Conservation (phyloP, 2,329 filamentous ascomycete species). For the Orbilia blumenaviensis region DNA sequence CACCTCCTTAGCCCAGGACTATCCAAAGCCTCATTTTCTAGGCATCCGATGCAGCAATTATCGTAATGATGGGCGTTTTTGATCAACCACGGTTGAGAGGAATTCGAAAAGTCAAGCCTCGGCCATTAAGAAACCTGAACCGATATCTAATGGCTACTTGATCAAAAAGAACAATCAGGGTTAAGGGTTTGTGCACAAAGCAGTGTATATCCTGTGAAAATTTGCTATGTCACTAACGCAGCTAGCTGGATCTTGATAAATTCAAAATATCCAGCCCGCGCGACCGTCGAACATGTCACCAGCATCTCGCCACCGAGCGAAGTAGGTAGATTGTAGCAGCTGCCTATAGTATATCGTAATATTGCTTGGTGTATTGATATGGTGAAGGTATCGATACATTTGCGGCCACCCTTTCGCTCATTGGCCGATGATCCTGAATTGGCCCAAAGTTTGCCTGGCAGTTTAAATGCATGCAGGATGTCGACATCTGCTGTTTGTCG, state of each 20-base stretch:
- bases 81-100: too few species aligned
- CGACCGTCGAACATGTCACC: slow-evolving; percentile 25
- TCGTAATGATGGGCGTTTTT: not conserved
- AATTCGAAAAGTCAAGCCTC: too few species aligned
- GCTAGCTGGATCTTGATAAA: slow-evolving; percentile 18
- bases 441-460: slow-evolving; percentile 28
- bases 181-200: not conserved
- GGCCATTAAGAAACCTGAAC: too few species aligned
- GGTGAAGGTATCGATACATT: slow-evolving; percentile 15
- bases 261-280: not conserved
- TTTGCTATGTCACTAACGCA: too few species aligned
- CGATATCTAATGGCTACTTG: not conserved
- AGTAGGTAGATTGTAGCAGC: not conserved
- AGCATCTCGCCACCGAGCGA: slow-evolving; percentile 43
- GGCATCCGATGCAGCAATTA: not conserved
- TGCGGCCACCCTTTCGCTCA: not conserved
- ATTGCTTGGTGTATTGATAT: not conserved
- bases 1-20: not conserved
- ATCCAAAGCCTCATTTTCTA: slow-evolving; percentile 2
- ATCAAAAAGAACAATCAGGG: not conserved
- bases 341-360: slow-evolving; percentile 31
- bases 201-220: not conserved
- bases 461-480: slow-evolving; percentile 50
- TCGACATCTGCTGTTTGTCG: slow-evolving; percentile 52
- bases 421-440: slow-evolving; percentile 17